Evolutionary conservation across 768 basidiomycete species (phyloP).

Genomic region (Xerocomus brunneocitrinus): DNA sequence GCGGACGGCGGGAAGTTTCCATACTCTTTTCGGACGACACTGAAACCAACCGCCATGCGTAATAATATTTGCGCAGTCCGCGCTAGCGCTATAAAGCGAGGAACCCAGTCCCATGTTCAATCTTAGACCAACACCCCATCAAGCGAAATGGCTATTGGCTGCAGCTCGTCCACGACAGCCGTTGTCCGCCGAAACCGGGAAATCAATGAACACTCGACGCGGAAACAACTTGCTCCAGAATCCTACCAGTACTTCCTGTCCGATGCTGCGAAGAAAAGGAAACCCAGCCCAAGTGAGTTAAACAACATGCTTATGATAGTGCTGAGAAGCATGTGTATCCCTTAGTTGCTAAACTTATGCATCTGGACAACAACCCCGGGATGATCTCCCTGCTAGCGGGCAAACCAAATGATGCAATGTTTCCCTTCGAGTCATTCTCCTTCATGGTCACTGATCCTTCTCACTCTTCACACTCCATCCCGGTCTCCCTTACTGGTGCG

Average conservation of each 20-base stretch:
- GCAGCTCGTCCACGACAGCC: not conserved
- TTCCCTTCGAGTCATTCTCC: slow-evolving; percentile 82
- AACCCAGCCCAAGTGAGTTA: slow-evolving; percentile 54
- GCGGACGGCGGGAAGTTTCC: too few species aligned
- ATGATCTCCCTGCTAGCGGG: slow-evolving; percentile 83
- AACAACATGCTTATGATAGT: not conserved
- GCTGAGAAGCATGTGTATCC: not conserved
- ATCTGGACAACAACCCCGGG: slow-evolving; percentile 73
- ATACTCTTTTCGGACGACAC: not conserved
- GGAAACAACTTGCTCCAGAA: slow-evolving; percentile 40
- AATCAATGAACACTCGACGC: not conserved
- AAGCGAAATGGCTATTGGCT: slow-evolving; percentile 7
- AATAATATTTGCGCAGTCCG: not conserved
- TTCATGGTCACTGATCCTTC: slow-evolving; percentile 54
- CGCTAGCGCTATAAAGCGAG: not conserved
- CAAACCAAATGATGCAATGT: slow-evolving; percentile 83
- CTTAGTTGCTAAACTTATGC: slow-evolving; percentile 63
- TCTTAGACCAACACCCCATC: not conserved
- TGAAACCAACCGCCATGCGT: not conserved
- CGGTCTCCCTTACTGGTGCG: slow-evolving; percentile 48
- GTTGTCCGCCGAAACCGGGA: not conserved
- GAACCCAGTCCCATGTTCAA: not conserved
- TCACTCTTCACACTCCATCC: slow-evolving; percentile 40
- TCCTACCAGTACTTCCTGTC: slow-evolving; percentile 63
- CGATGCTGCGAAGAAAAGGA: slow-evolving; percentile 52